phyloP scores from a whole-genome alignment of 495 filamentous ascomycete genomes.

The Hyaloscypha hepaticicola region DNA sequence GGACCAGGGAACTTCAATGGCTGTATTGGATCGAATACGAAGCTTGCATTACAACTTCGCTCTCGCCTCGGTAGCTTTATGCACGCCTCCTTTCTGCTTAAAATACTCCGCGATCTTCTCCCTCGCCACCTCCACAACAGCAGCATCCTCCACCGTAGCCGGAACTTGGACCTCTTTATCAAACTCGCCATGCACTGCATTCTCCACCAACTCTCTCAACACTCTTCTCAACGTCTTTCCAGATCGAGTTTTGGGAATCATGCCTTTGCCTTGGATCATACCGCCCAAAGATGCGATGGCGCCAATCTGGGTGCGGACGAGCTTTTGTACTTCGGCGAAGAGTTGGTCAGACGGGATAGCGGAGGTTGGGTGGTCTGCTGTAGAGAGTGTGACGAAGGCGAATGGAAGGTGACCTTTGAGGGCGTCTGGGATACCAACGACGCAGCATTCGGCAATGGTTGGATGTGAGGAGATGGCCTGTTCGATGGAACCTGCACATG shows the following conservation, averaged over 20 bases:
- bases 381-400: slow-evolving; percentile 70
- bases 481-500: slow-evolving; percentile 68
- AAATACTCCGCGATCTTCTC: slow-evolving; percentile 51
- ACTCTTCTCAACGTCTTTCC: slow-evolving; percentile 86
- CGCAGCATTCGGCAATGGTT: slow-evolving; percentile 73
- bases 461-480: slow-evolving; percentile 84
- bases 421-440: slow-evolving; percentile 79
- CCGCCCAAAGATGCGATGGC: slow-evolving; percentile 82
- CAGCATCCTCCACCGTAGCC: slow-evolving; percentile 53
- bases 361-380: slow-evolving; percentile 44
- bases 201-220: slow-evolving; percentile 77
- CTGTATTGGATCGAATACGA: not conserved
- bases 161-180: slow-evolving; percentile 50
- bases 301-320: slow-evolving; percentile 80
- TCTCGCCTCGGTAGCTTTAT: slow-evolving; percentile 51
- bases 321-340: slow-evolving; percentile 55
- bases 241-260: slow-evolving; percentile 88
- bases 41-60: slow-evolving; percentile 52
- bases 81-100: slow-evolving; percentile 39
- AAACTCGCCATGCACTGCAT: slow-evolving; percentile 51
- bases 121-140: slow-evolving; percentile 49
- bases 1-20: not conserved
- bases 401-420: slow-evolving; percentile 91
- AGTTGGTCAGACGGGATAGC: slow-evolving; percentile 47
- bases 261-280: slow-evolving; percentile 79